Conservation (phyloP, 2,329 filamentous ascomycete genomes). For the Trichoderma koningii region DNA sequence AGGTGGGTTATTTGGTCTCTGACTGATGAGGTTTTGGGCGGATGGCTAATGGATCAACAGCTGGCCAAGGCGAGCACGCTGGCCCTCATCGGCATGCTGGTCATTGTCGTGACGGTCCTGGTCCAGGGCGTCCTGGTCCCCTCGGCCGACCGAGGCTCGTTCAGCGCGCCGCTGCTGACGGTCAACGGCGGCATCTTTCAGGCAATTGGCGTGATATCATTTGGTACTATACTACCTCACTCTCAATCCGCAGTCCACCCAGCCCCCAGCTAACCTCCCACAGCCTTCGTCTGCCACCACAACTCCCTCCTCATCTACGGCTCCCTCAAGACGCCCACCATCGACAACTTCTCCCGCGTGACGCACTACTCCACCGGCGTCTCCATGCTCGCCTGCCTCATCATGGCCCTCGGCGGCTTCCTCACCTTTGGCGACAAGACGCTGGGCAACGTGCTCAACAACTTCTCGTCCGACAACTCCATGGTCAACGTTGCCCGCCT, state of each 20-base stretch:
- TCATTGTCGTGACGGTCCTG: conserved; percentile 87
- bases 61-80: conserved; percentile 94
- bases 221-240: conserved; percentile 59
- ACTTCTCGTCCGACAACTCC: conserved; percentile 86
- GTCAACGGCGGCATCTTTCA: conserved; percentile 89
- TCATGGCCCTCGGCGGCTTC: conserved; percentile 87
- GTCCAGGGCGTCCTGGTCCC: conserved; percentile 80
- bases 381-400: conserved; percentile 87
- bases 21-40: background rate
- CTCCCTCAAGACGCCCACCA: conserved; percentile 87
- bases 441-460: conserved; percentile 94
- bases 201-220: conserved; percentile 96
- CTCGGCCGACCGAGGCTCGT: conserved; percentile 67
- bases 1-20: conserved; percentile 57
- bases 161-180: conserved; percentile 70
- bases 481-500: conserved; percentile 94
- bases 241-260: too few species aligned
- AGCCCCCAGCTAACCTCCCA: conserved; percentile 5
- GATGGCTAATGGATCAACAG: conserved; percentile 47
- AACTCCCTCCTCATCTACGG: conserved; percentile 98
- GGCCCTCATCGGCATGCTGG: conserved; percentile 86
- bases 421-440: conserved; percentile 91
- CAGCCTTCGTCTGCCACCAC: conserved; percentile 75
- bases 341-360: conserved; percentile 90
- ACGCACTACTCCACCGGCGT: conserved; percentile 92